Conservation (phyloP, 306 rosid genomes). For the Vigna unguiculata region DNA sequence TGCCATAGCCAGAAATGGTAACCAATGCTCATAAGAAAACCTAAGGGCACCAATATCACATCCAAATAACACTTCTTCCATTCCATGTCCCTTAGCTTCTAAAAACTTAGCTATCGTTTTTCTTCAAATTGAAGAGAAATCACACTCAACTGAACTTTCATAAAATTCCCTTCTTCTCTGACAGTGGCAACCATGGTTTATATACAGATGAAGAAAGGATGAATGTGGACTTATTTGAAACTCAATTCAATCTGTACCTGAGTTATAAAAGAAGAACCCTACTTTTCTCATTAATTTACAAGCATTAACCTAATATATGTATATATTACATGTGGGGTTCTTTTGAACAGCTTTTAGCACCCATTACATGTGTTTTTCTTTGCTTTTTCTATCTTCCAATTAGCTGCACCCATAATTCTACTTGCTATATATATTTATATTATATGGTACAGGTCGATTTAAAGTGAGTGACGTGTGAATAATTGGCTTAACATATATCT, state of each 20-base stretch:
- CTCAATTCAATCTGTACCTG: constrained; percentile 39
- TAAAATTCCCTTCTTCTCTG: neutral
- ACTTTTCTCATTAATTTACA: constrained; percentile 55
- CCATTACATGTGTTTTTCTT: constrained; percentile 4
- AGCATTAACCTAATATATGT: constrained; percentile 29
- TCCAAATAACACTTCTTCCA: constrained; percentile 94
- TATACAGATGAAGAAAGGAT: constrained; percentile 47
- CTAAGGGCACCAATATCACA: constrained; percentile 81
- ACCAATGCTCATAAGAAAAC: constrained; percentile 55
- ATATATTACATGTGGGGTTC: constrained; percentile 33
- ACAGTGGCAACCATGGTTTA: constrained; percentile 41
- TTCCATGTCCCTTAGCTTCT: constrained; percentile 48
- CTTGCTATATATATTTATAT: neutral
- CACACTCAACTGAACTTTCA: constrained; percentile 19
- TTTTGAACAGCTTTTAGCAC: constrained; percentile 7
- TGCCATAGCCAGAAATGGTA: constrained; percentile 90
- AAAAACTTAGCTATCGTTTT: neutral
- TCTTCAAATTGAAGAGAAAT: constrained; percentile 14
- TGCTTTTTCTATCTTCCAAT: neutral
- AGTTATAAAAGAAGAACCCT: constrained; percentile 26
- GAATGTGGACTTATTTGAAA: constrained; percentile 61
- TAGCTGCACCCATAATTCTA: neutral
- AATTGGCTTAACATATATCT: neutral
- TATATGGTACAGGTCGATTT: constrained; percentile 8
- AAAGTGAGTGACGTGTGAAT: neutral